Evolutionary conservation across 345 rosid genomes (phyloP), one percentile per base, ranked within the genome.

Genomic region (Acer saccharum): DNA sequence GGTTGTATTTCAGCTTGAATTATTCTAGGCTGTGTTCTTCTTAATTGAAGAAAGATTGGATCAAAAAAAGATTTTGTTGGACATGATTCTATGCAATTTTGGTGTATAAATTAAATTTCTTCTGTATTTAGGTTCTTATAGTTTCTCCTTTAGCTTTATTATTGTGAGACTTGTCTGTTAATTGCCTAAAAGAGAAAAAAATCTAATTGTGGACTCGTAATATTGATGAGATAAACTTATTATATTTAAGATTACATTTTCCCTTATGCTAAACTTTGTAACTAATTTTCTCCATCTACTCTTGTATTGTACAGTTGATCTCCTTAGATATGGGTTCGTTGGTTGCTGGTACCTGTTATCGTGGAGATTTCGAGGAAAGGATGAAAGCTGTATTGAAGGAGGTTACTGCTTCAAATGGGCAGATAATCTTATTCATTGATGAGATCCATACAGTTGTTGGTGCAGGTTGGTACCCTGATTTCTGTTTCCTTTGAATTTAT

Each of bases 371-470:
- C 82, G 97, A 92, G 81, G 91, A 91, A 85, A 83, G 95, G 79
- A 83, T 95, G 82, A 95, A 93, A 89, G 95, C 98, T 77, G 95
- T 92, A 73, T 71, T 94, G 77, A 94, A 94, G 89, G 99, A 94
- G 86, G 98, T 94, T 74, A 85, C 95, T 44, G 87, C 93, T 71
- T 90, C 98, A 64, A 96, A 91, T 82, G 99, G 98, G 71, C 94
- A 94, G 83, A 91, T 87, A 61, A 90, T 94, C 69, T 85, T 96
- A 76, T 89, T 94, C 82, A 90, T 96, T 79, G 97, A 96, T 77
- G 99, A 96, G 87, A 92, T 96, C 65, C 99, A 87, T 79, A 94
- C 95, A 27, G 95, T 96, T 77, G 91, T 94, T 41, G 97, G 98
- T 50, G 97, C 98, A 85, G 99, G 98, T 93, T 12, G 43, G 44